A percentile compares a stretch with the other conserved stretches of the same genome.
Conservation (phyloP, 1,284 basidiomycete species). For the Melampsora americana region DNA sequence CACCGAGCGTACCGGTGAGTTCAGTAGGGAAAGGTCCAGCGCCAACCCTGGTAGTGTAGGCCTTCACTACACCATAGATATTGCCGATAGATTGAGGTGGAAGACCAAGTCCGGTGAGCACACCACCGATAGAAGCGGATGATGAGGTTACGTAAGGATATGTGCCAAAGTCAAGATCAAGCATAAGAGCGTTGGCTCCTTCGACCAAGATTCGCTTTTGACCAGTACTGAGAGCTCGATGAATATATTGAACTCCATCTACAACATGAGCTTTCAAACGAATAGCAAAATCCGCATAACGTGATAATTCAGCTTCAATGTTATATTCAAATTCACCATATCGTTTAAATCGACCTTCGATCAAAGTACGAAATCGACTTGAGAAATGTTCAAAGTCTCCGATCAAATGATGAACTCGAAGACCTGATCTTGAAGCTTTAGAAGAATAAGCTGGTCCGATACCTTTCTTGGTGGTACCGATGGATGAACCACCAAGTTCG, state of each 20-base stretch:
- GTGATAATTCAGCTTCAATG: slow-evolving; percentile 54
- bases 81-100: slow-evolving; percentile 53
- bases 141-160: slow-evolving; percentile 55
- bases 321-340: slow-evolving; percentile 56
- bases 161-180: slow-evolving; percentile 55
- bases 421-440: slow-evolving; percentile 55
- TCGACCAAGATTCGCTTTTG: slow-evolving; percentile 53
- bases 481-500: slow-evolving; percentile 53
- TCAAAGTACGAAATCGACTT: slow-evolving; percentile 54
- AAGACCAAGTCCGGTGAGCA: slow-evolving; percentile 55
- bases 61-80: slow-evolving; percentile 54
- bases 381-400: slow-evolving; percentile 54
- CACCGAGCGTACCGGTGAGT: slow-evolving; percentile 51
- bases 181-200: slow-evolving; percentile 55
- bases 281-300: slow-evolving; percentile 54
- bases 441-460: slow-evolving; percentile 56
- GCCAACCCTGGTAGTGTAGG: slow-evolving; percentile 55
- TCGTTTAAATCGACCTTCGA: slow-evolving; percentile 55
- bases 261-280: slow-evolving; percentile 54
- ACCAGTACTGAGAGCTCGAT: slow-evolving; percentile 52
- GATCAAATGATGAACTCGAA: slow-evolving; percentile 54
- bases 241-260: slow-evolving; percentile 55
- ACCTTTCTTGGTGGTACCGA: slow-evolving; percentile 55
- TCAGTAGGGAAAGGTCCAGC: slow-evolving; percentile 56
- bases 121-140: slow-evolving; percentile 54